Percentiles rank a stretch among this genome's conserved stretches.
Conservation (phyloP, 768 basidiomycete genomes). For the Saitozyma podzolica region DNA sequence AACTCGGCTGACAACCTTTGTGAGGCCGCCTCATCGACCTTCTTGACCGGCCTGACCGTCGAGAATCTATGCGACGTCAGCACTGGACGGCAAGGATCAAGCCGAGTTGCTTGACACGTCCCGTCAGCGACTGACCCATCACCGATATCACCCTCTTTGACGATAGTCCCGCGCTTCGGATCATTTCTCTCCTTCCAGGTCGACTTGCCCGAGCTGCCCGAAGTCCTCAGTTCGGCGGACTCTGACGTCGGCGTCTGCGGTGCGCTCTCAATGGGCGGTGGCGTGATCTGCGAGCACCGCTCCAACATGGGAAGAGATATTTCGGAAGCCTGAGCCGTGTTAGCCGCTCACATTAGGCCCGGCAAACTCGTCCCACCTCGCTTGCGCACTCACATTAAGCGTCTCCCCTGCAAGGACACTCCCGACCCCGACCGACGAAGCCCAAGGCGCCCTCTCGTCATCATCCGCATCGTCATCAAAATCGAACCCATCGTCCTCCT, state of each 20-base stretch:
- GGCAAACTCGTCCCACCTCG: not conserved
- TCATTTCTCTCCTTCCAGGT: conserved; percentile 76
- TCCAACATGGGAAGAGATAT: conserved; percentile 55
- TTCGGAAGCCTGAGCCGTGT: conserved; percentile 54
- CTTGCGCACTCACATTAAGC: not conserved
- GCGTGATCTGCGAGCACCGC: conserved; percentile 50
- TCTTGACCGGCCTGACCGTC: conserved; percentile 91
- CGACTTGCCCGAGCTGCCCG: conserved; percentile 58
- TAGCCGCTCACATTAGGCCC: not conserved
- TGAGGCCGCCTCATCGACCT: conserved; percentile 77
- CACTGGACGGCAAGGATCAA: no score
- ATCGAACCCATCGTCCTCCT: conserved; percentile 52
- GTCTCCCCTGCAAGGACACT: not conserved
- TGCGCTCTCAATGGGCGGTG: conserved; percentile 43
- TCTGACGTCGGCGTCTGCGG: conserved; percentile 70
- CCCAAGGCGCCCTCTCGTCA: conserved; percentile 23
- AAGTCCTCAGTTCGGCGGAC: conserved; percentile 53
- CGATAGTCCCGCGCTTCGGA: conserved; percentile 68
- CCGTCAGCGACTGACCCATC: conserved; percentile 63
- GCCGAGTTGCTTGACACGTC: no score
- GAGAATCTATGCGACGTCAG: conserved; percentile 57
- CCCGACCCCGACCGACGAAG: conserved; percentile 15
- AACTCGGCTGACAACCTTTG: conserved; percentile 75
- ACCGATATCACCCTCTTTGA: conserved; percentile 80
- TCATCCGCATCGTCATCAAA: conserved; percentile 44